phyloP scores from a whole-genome alignment of 345 rosid genomes.

The Heritiera fomes region DNA sequence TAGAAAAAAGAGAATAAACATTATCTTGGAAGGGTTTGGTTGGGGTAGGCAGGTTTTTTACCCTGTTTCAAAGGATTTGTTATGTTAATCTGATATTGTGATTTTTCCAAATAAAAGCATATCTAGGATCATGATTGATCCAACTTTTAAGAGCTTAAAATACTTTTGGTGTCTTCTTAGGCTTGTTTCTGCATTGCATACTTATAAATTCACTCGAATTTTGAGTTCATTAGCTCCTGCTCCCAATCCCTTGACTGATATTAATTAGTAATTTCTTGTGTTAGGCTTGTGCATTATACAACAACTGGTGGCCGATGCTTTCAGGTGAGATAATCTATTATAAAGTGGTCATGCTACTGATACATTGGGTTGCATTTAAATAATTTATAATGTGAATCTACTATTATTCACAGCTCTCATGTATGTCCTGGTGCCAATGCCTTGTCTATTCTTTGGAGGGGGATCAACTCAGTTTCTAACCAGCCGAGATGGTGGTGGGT shows the following conservation, averaged over 20 bases:
- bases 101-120: not conserved
- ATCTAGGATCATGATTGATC: not conserved
- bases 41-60: not conserved
- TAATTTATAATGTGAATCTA: conserved; percentile 12
- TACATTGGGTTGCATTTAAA: conserved; percentile 12
- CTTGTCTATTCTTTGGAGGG: conserved; percentile 97
- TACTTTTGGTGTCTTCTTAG: not conserved
- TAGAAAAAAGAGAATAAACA: not conserved
- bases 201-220: not conserved
- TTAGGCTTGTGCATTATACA: conserved; percentile 90
- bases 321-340: conserved; percentile 49
- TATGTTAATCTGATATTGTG: not conserved
- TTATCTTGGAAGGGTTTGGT: not conserved
- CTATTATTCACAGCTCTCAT: conserved; percentile 63
- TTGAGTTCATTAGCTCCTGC: not conserved
- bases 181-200: not conserved
- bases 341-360: conserved; percentile 16
- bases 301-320: conserved; percentile 98
- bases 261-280: not conserved
- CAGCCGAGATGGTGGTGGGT: conserved; percentile 98
- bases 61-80: not conserved
- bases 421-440: conserved; percentile 97
- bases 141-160: not conserved
- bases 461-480: conserved; percentile 85
- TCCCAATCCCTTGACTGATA: not conserved